These are phyloP conservation scores for Friedmanniomyces endolithicus DNA, from an alignment of 495 filamentous ascomycete genomes.

Conservation along the genomic window DNA sequence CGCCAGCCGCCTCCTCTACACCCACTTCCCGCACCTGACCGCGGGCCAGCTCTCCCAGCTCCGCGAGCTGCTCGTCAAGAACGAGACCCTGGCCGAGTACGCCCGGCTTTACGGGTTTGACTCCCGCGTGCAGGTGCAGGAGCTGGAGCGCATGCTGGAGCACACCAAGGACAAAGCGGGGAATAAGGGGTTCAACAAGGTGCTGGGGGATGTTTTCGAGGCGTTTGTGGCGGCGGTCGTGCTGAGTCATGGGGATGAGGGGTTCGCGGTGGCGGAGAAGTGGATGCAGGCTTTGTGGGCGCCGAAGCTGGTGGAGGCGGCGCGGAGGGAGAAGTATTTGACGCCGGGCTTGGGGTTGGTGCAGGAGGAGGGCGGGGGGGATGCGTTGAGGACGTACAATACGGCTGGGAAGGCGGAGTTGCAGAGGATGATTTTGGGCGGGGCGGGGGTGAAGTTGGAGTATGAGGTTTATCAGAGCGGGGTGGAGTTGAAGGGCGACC, in stretches of 20 bases:
- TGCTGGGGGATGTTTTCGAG: slow-evolving; percentile 74
- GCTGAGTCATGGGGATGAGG: slow-evolving; percentile 46
- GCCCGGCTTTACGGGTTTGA: slow-evolving; percentile 56
- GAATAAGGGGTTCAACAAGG: slow-evolving; percentile 49
- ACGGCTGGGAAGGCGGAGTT: slow-evolving; percentile 42
- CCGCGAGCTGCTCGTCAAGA: slow-evolving; percentile 46
- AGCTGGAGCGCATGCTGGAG: slow-evolving; percentile 10
- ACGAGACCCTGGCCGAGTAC: slow-evolving; percentile 57
- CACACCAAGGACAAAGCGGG: slow-evolving; percentile 28
- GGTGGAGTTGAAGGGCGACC: slow-evolving; percentile 39
- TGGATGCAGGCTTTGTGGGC: slow-evolving; percentile 67
- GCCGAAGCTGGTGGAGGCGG: slow-evolving; percentile 29
- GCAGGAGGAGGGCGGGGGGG: slow-evolving; percentile 13
- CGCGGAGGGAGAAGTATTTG: slow-evolving; percentile 20
- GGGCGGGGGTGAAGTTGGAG: slow-evolving; percentile 48
- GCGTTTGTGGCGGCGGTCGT: slow-evolving; percentile 72
- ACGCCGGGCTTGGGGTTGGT: slow-evolving; percentile 5
- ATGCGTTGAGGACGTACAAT: slow-evolving; percentile 24
- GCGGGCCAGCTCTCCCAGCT: slow-evolving; percentile 19
- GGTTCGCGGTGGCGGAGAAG: slow-evolving; percentile 43
- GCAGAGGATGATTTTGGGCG: slow-evolving; percentile 39
- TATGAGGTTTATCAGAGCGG: slow-evolving; percentile 48
- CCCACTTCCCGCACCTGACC: slow-evolving; percentile 24
- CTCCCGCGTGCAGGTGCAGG: slow-evolving; percentile 32
- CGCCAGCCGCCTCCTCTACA: slow-evolving; percentile 24